Evolutionary conservation across 2,329 filamentous ascomycete species (phyloP).

Genomic region (Aureobasidium subglaciale): DNA sequence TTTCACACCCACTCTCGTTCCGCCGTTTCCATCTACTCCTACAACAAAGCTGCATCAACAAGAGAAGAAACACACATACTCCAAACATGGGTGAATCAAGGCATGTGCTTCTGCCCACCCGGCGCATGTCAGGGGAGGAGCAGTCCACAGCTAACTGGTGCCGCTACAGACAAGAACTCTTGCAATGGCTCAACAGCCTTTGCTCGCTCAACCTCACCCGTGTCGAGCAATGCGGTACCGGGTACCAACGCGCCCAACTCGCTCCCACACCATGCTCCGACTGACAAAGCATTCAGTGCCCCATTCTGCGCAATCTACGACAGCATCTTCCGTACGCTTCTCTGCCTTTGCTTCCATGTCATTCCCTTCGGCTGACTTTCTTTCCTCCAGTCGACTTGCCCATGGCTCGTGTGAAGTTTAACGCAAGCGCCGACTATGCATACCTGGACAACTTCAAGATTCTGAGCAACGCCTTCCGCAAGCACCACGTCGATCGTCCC

Average conservation of each 20-base stretch:
- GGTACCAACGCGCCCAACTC: constrained; percentile 50
- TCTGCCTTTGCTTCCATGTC: background rate
- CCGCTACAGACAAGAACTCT: constrained; percentile 76
- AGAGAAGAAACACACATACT: background rate
- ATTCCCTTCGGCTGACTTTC: background rate
- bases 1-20: background rate
- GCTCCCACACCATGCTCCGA: background rate
- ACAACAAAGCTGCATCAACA: background rate
- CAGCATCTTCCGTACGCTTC: constrained; percentile 73
- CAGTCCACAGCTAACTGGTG: background rate
- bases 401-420: constrained; percentile 96
- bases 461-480: constrained; percentile 80
- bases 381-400: constrained; percentile 64
- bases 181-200: constrained; percentile 95
- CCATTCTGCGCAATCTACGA: constrained; percentile 97
- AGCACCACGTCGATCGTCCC: constrained; percentile 81
- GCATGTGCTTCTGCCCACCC: constrained; percentile 8
- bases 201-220: constrained; percentile 96
- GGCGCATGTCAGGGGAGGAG: background rate
- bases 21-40: background rate
- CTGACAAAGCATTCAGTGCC: constrained; percentile 51
- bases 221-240: constrained; percentile 97
- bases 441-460: constrained; percentile 99
- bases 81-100: constrained; percentile 21
- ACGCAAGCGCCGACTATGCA: constrained; percentile 92